A percentile compares a stretch with the other conserved stretches of the same genome.
Conservation (phyloP, 2,329 filamentous ascomycete genomes). For the Colletotrichum tamarilloi region DNA sequence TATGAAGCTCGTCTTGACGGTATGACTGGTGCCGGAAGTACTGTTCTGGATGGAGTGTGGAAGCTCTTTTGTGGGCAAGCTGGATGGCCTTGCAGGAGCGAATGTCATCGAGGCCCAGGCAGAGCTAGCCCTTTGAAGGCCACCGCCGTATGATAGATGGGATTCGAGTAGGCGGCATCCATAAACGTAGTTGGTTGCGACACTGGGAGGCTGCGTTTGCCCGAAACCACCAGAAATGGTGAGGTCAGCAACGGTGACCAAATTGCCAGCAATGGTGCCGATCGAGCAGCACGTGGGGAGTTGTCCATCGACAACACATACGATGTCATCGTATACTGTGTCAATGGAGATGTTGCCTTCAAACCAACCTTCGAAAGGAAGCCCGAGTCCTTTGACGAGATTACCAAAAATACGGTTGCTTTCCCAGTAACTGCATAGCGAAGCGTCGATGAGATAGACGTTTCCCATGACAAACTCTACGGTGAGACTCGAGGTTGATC, state of each 20-base stretch:
- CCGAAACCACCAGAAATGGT: background rate
- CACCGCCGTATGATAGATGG: background rate
- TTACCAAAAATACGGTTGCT: background rate
- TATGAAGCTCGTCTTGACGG: too few species aligned
- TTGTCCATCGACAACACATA: constrained; percentile 9
- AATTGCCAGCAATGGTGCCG: constrained; percentile 13
- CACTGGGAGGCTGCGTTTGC: background rate
- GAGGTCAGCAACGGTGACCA: constrained; percentile 5
- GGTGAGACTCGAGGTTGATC: background rate
- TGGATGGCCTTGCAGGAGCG: background rate
- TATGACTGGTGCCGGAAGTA: background rate
- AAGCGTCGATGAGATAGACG: constrained; percentile 19
- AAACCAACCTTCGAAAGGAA: background rate
- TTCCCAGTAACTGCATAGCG: background rate
- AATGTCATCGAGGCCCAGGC: constrained; percentile 18
- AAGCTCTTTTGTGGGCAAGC: background rate
- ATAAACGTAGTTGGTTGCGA: background rate
- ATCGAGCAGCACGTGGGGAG: constrained; percentile 1
- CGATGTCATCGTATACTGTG: constrained; percentile 23
- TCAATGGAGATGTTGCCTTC: background rate
- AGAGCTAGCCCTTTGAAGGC: constrained; percentile 1
- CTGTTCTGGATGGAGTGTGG: too few species aligned
- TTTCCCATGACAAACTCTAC: constrained; percentile 23
- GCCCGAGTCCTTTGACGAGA: constrained; percentile 21
- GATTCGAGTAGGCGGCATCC: constrained; percentile 1